Base-by-base conservation (phyloP, 129 eudicot species). In the Smallanthus sonchifolius region DNA sequence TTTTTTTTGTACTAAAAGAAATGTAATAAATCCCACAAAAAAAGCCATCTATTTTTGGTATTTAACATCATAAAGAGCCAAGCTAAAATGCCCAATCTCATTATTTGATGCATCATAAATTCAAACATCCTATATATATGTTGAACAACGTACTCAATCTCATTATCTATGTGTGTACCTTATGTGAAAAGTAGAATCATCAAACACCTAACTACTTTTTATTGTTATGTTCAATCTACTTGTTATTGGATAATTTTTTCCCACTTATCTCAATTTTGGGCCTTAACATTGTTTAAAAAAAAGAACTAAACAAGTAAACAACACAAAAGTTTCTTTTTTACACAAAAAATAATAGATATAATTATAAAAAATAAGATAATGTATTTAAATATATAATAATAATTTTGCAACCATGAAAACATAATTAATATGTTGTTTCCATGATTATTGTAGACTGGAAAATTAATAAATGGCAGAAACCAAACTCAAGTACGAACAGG, bases 31-130 rank as follows among this genome's bases (percentile, higher is more conserved):
- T 47, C 54, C 6, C 54, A 47, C 17, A 17, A 57, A 28, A 10
- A 37, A 16, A 57, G 15, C 10, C 16, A 40, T 42, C 55, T 57
- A 32, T 28, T 28, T 73, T 44, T 40, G 55, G 57, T 30, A 73
- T 57, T 5, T 4, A 61, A 32, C 44, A 16, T 30, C 59, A 43
- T 73, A 55, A 57, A 72, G 37, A 55, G 5, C 32, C 59, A 24
- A 59, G 5, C 42, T 43, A 73, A 70, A 73, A 32, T 60, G 69
- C 32, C 44, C 69, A 73, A 60, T 43, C 57, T 42, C 11, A 47
- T 59, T 42, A 59, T 73, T 59, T 42, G 77, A 73, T 42, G 48
- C 47, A 70, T 73, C 75, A 73, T 42, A 30, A 73, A 73, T 28
- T 57, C 77, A 57, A 24, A 30, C 77, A 59, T 59, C 28, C 28